phyloP scores from a whole-genome alignment of 345 rosid species.

The Eucalyptus pumila region DNA sequence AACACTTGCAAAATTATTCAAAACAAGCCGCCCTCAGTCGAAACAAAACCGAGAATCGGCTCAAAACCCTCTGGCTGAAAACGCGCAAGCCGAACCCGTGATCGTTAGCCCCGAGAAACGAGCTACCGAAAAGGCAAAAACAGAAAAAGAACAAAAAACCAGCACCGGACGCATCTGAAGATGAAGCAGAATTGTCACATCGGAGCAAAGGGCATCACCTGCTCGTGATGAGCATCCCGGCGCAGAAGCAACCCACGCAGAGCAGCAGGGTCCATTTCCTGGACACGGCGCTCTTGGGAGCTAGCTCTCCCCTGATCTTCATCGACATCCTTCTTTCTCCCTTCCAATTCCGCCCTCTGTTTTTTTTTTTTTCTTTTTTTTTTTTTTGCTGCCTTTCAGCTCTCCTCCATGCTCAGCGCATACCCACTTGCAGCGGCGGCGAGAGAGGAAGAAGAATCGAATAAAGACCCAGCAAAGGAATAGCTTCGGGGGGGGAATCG shows the following conservation, averaged over 20 bases:
- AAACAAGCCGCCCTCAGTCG: neutral
- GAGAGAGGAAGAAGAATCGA: neutral
- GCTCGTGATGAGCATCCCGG: conserved; percentile 75
- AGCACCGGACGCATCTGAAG: neutral
- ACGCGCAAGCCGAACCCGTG: neutral
- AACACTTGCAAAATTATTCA: neutral
- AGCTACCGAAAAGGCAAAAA: neutral
- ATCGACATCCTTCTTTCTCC: conserved; percentile 25
- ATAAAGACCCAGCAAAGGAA: neutral
- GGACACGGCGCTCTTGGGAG: conserved; percentile 37
- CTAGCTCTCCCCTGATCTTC: conserved; percentile 60
- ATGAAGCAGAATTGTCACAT: neutral
- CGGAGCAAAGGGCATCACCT: conserved; percentile 27
- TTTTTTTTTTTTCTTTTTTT: too few relatives aligned
- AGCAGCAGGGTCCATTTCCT: conserved; percentile 66
- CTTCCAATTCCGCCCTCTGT: neutral
- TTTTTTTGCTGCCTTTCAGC: neutral
- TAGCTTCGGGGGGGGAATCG: neutral
- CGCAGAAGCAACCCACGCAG: conserved; percentile 71
- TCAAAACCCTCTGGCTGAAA: neutral
- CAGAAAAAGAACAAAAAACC: neutral
- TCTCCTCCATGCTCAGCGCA: neutral
- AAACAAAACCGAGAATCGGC: neutral
- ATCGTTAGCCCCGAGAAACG: neutral
- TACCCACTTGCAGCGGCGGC: conserved; percentile 1